Percentiles rank a stretch among this genome's conserved stretches.
Evolutionary conservation across 2,329 filamentous ascomycete species (phyloP).

Genomic region (Phoma sp.): DNA sequence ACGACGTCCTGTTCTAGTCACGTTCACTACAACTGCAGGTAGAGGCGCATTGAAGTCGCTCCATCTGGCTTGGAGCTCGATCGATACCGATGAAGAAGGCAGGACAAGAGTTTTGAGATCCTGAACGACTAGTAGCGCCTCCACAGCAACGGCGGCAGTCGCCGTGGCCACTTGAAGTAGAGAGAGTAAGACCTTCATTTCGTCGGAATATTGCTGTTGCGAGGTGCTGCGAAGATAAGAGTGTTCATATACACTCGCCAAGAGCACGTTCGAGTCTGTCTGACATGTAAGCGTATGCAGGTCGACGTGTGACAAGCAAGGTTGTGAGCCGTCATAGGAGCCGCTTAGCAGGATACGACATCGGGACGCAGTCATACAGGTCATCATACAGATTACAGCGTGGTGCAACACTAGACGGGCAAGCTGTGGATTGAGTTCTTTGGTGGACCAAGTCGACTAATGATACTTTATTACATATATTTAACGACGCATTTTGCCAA

Average conservation of each 20-base stretch:
- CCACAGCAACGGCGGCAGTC: slow-evolving; percentile 20
- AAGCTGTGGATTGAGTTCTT: slow-evolving; percentile 11
- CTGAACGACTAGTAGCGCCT: slow-evolving; percentile 15
- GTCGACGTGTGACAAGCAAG: background rate
- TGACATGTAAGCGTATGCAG: background rate
- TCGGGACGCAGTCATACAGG: too few relatives aligned
- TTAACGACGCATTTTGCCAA: slow-evolving; percentile 21
- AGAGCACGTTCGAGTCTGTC: too few relatives aligned
- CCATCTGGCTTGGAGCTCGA: slow-evolving; percentile 30
- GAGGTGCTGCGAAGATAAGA: too few relatives aligned
- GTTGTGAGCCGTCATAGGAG: background rate
- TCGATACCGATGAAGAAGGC: slow-evolving; percentile 18
- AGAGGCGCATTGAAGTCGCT: slow-evolving; percentile 28
- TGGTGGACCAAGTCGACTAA: too few relatives aligned
- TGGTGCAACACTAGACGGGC: slow-evolving; percentile 18
- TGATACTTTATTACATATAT: too few relatives aligned
- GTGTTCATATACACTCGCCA: background rate
- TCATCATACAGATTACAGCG: background rate
- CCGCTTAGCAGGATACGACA: background rate
- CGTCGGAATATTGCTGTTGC: background rate
- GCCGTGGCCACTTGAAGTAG: slow-evolving; percentile 18
- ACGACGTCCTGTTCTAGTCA: slow-evolving; percentile 31
- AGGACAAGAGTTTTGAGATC: slow-evolving; percentile 24
- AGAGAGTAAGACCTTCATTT: slow-evolving; percentile 22
- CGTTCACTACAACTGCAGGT: slow-evolving; percentile 29